These are phyloP conservation scores for Neofusicoccum ribis DNA, from an alignment of 2,329 filamentous ascomycete species.

Conservation along the genomic window DNA sequence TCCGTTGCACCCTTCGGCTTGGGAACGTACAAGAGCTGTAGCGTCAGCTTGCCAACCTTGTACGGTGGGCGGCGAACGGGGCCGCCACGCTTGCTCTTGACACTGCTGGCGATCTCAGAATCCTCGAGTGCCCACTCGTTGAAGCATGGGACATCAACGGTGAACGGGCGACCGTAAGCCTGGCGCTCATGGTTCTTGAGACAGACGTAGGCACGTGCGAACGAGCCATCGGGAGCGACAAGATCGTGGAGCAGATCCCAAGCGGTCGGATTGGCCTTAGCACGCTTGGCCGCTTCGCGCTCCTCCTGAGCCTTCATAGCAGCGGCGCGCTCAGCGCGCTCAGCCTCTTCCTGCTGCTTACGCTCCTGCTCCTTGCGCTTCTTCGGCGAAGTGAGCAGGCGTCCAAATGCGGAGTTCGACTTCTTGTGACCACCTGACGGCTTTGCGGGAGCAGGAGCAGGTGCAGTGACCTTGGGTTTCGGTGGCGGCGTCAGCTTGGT, in stretches of 20 bases:
- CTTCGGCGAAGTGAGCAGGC: conserved; percentile 83
- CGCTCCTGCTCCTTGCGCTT: conserved; percentile 94
- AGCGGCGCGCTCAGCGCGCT: conserved; percentile 73
- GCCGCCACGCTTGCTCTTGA: conserved; percentile 85
- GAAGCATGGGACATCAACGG: conserved; percentile 90
- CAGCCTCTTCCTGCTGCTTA: conserved; percentile 81
- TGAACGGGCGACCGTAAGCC: conserved; percentile 85
- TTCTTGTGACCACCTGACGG: conserved; percentile 66
- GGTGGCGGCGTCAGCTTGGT: conserved; percentile 85
- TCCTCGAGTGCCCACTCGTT: conserved; percentile 96
- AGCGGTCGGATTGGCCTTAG: conserved; percentile 62
- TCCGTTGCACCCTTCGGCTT: conserved; percentile 83
- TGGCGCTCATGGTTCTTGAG: conserved; percentile 87
- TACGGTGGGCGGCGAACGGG: conserved; percentile 86
- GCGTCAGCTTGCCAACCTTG: conserved; percentile 88
- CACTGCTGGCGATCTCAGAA: conserved; percentile 71
- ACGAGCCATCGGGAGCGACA: conserved; percentile 88
- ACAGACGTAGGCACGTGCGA: conserved; percentile 89
- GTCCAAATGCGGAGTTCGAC: conserved; percentile 73
- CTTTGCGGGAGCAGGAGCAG: conserved; percentile 60
- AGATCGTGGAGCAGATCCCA: conserved; percentile 88
- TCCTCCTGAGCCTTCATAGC: conserved; percentile 48
- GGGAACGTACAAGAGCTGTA: conserved; percentile 93
- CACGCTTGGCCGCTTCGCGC: conserved; percentile 54
- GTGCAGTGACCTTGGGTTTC: conserved; percentile 40